Evolutionary conservation across 2,329 filamentous ascomycete genomes (phyloP).

Genomic region (Emergomyces pasteurianus): DNA sequence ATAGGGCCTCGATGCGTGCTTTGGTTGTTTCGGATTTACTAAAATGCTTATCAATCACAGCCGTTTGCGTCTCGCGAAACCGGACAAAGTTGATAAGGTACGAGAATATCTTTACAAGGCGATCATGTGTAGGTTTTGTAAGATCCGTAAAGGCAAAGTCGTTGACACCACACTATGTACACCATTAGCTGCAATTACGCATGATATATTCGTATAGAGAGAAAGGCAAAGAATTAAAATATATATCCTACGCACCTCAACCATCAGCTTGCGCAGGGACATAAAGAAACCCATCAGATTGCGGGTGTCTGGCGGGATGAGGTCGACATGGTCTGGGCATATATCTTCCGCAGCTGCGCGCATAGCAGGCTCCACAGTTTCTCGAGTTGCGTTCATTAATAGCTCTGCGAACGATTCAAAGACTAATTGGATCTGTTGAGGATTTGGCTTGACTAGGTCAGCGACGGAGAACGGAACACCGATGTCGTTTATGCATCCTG

Average conservation of each 20-base stretch:
- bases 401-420: slow-evolving; percentile 97
- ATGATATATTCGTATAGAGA: background rate
- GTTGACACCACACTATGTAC: slow-evolving; percentile 63
- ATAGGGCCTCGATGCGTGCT: slow-evolving; percentile 72
- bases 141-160: slow-evolving; percentile 92
- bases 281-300: slow-evolving; percentile 95
- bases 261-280: slow-evolving; percentile 63
- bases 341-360: slow-evolving; percentile 72
- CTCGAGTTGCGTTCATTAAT: slow-evolving; percentile 83
- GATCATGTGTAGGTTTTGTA: slow-evolving; percentile 78
- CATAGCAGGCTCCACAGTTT: slow-evolving; percentile 92
- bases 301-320: slow-evolving; percentile 73
- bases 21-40: slow-evolving; percentile 83
- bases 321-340: slow-evolving; percentile 70
- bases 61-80: slow-evolving; percentile 85
- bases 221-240: background rate
- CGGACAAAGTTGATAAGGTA: slow-evolving; percentile 98
- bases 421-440: slow-evolving; percentile 89
- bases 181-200: background rate
- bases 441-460: slow-evolving; percentile 87
- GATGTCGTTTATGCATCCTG: slow-evolving; percentile 93
- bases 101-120: slow-evolving; percentile 88
- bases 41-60: slow-evolving; percentile 83
- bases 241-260: slow-evolving; percentile 39
- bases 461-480: slow-evolving; percentile 77